Evolutionary conservation across 2,329 filamentous ascomycete genomes (phyloP), one percentile per base, ranked within the genome.

Genomic region (Teratosphaeriaceae sp.): DNA sequence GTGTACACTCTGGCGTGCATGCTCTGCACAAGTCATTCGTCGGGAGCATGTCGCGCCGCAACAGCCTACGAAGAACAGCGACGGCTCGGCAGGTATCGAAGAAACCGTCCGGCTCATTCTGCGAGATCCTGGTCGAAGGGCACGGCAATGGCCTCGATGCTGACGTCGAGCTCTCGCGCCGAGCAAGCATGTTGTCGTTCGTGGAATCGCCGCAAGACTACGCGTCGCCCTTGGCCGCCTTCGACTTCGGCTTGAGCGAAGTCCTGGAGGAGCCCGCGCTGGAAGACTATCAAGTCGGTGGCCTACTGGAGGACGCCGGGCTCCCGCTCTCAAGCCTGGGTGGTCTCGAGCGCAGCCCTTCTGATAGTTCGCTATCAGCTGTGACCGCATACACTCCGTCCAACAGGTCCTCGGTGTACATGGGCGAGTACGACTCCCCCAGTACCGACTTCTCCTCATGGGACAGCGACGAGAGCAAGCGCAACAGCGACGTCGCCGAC

Each of bases 111-210:
- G 51, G 55, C 21, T 50, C 58, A 3, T 65, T 58, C 42, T 63
- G 58, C 44, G 63, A 69, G 33, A 66, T 65, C 21, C 45, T 67
- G 7, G 56, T 67, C 1, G 61, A 65, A 21, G 62, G 63, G 1
- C 65, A 66, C 36, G 64, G 63, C 11, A 65, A 66, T 22, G 65
- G 61, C 21, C 34, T 34, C 3, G 43, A 44, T 20, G 41, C 40
- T 8, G 27, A 39, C 13, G 26, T n/a, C 1, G 26, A 26, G 1
- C 19, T 8, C 3, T 12, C 26, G 2, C 23, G 19, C 22, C 24
- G 23, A 18, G 24, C 31, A 16, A 31, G 26, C n/a, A 7, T 41
- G 19, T 15, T 27, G 7, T 27, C 37, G 8, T 5, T 39, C 13
- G 22, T 18, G 12, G 11, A 30, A 11, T 4, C 23, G 21, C 16